A percentile compares a stretch with the other conserved stretches of the same genome.
These are phyloP conservation scores for Amanita muscaria DNA, from an alignment of 768 basidiomycete genomes.

Conservation along the genomic window DNA sequence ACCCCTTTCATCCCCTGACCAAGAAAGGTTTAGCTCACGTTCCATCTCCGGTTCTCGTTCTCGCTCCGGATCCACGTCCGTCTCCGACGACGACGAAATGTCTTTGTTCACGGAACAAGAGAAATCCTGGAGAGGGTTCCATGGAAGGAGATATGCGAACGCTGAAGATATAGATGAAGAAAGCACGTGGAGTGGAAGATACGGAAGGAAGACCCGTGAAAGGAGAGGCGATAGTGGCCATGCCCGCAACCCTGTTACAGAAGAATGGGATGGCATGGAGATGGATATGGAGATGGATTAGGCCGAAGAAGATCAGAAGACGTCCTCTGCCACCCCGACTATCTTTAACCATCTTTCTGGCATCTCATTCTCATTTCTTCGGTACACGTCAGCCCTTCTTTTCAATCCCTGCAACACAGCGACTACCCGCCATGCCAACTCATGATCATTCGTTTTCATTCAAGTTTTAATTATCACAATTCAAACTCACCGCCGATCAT, in stretches of 20 bases:
- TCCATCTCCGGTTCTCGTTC: slow-evolving; percentile 27
- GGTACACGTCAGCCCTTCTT: too few species aligned
- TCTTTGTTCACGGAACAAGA: slow-evolving; percentile 17
- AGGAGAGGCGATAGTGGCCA: slow-evolving; percentile 8
- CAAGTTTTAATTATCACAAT: too few species aligned
- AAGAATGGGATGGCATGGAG: slow-evolving; percentile 50
- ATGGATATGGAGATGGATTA: slow-evolving; percentile 72
- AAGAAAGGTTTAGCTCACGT: slow-evolving; percentile 1
- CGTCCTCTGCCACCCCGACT: too few species aligned
- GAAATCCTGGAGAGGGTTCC: slow-evolving; percentile 1
- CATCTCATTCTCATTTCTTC: too few species aligned
- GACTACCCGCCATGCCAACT: too few species aligned
- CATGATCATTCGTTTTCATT: too few species aligned
- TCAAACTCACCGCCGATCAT: too few species aligned
- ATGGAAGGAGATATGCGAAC: slow-evolving; percentile 19
- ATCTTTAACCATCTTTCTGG: too few species aligned
- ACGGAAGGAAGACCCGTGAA: slow-evolving; percentile 35
- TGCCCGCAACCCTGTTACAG: too few species aligned
- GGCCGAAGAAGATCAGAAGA: too few species aligned
- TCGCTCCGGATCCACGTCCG: slow-evolving; percentile 16
- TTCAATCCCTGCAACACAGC: too few species aligned
- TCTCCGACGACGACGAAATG: slow-evolving; percentile 15
- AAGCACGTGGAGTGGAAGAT: slow-evolving; percentile 19
- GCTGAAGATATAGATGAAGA: slow-evolving; percentile 22
- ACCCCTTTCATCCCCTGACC: neutral